These are phyloP conservation scores for Musa schizocarpa DNA, from an alignment of 176 grass and related monocot genomes.

Conservation along the genomic window DNA sequence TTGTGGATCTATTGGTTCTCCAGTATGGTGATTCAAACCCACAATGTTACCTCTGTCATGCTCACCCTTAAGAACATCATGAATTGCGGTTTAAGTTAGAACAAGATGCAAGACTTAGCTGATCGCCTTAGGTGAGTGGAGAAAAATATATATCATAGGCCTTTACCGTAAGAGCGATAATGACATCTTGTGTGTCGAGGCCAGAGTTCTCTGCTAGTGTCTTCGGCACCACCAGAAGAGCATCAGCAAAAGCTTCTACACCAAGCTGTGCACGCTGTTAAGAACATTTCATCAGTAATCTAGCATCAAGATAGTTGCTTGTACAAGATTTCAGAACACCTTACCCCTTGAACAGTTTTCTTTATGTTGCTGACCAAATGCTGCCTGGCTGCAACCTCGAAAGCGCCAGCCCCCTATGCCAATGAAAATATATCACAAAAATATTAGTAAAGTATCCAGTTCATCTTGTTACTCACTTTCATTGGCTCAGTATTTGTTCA, in stretches of 20 bases:
- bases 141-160: neutral
- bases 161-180: constrained; percentile 64
- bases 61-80: constrained; percentile 45
- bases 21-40: constrained; percentile 73
- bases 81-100: neutral
- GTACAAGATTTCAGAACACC: neutral
- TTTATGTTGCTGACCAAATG: constrained; percentile 81
- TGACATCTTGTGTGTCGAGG: constrained; percentile 78
- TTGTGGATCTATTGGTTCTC: constrained; percentile 78
- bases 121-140: neutral
- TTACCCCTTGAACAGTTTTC: constrained; percentile 93
- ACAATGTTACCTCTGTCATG: constrained; percentile 72
- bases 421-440: neutral
- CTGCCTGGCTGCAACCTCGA: constrained; percentile 95
- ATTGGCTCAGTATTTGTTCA: neutral
- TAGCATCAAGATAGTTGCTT: neutral
- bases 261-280: constrained; percentile 89
- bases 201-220: constrained; percentile 92
- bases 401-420: constrained; percentile 71
- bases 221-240: constrained; percentile 93
- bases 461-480: neutral
- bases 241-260: constrained; percentile 90
- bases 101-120: neutral
- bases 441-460: neutral
- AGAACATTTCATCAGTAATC: neutral